Evolutionary conservation across 176 grass and related monocot genomes (phyloP), one percentile per base, ranked within the genome.

Genomic region (Bolboschoenus planiculmis): DNA sequence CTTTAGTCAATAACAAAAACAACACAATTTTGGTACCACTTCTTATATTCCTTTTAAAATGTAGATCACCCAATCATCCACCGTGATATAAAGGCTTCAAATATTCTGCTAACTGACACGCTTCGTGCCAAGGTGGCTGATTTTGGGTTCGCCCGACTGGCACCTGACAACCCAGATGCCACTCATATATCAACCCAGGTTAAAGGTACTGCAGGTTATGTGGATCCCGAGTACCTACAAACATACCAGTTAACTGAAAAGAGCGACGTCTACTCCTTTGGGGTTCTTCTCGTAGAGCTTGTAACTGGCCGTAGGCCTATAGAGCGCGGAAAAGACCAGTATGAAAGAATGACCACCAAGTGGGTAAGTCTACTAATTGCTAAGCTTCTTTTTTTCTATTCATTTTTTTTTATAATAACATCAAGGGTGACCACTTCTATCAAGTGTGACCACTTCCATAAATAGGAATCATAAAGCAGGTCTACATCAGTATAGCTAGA

Each of bases 261-360:
- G 85, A 98, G 92, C 56, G 95, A 98, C 75, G 95, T 98, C 65
- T 98, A 95, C 85, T 95, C 95, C 51, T 98, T 98, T 82, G 95
- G 92, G 37, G 90, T 98, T 89, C 87, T 98, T 89, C 92, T 98
- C 54, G 87, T 98, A 16, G 92, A 98, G 85, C 81, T 98, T 70
- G 27, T 98, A 90, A 88, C 89, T 13, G 95, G 95, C 21, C 89
- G 92, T 63, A 90, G 89, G 36, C 95, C 95, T 36, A 87, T 98
- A 66, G 90, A 93, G 85, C 87, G 76, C 53, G 78, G 81, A 72
- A 89, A 89, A 80, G 85, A 84, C 33, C 85, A 85, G n/a, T 73
- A 71, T 24, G 90, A 98, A 82, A 90, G 95, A 43, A 80, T 95
- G 66, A 98, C 90, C 31, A 95, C 92, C 20, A 75, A 91, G 50